A percentile compares a stretch with the other conserved stretches of the same genome.
These are phyloP conservation scores for Pythium volutum DNA, from an alignment of 352 stramenopile genomes.

Conservation along the genomic window DNA sequence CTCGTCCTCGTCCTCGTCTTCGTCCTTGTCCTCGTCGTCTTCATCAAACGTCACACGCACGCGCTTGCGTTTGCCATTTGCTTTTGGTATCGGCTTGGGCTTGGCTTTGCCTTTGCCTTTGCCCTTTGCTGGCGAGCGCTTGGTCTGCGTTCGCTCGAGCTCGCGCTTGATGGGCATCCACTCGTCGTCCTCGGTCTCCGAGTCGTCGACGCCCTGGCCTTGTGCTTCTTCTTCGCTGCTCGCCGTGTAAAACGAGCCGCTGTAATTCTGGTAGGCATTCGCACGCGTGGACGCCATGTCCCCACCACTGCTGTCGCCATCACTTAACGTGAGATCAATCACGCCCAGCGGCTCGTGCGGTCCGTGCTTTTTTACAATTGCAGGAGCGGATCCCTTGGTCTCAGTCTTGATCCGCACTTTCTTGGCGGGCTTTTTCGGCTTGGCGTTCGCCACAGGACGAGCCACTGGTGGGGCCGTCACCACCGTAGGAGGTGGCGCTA, in stretches of 20 bases:
- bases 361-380: background rate
- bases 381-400: background rate
- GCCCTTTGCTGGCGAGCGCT: background rate
- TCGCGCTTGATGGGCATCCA: slow-evolving; percentile 2
- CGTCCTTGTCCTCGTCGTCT: background rate
- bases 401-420: slow-evolving; percentile 4
- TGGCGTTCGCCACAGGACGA: background rate
- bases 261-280: background rate
- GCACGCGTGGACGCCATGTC: background rate
- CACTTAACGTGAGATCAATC: slow-evolving; percentile 19
- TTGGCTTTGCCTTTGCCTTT: background rate
- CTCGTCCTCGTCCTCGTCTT: background rate
- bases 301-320: slow-evolving; percentile 2
- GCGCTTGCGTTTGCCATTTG: slow-evolving; percentile 14
- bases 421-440: background rate
- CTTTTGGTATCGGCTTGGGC: background rate
- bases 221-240: slow-evolving; percentile 5
- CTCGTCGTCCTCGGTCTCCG: slow-evolving; percentile 8
- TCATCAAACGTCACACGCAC: background rate
- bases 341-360: background rate
- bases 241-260: slow-evolving; percentile 1
- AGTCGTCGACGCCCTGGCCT: background rate
- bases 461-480: background rate
- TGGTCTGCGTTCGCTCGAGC: background rate
- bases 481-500: no score